Base-by-base conservation (phyloP, 306 rosid genomes). In the Cucumis hystrix region DNA sequence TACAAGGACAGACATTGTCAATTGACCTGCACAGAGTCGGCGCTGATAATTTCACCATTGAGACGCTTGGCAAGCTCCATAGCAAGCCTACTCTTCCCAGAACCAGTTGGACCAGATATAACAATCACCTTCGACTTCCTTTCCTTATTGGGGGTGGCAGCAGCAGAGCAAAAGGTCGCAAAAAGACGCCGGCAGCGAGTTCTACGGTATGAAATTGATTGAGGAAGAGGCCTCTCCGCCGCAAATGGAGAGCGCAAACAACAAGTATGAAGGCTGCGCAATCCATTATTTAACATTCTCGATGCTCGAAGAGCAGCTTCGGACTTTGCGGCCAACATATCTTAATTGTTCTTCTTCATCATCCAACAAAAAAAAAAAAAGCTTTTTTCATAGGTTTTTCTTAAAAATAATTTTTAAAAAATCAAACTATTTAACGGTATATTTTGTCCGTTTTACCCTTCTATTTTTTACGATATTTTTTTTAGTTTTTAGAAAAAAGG, bases 101-200 rank as follows among this genome's bases (percentile, higher is more conserved):
- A 86, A 35, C 97, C 98, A 45, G 97, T 95, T 23, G 97, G 98
- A 52, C 98, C 97, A 58, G 98, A 95, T 81, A 89, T 83, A 28
- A 90, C 93, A 30, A 95, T 80, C 67, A 95, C 89, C 86, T 89
- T 92, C 82, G 88, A 89, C 80, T 89, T 90, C 21, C 67, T 49
- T 43, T 78, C 78, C 73, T 70, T 83, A 63, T 58, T 88, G 72
- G 82, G 74, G 10, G 78, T 23, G 16, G 79, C 84, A 13, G 90
- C 73, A 23, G 77, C 88, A 33, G 76, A 76, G 78, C 87, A 79
- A 1, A 64, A 67, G 49, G 85, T 81, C 74, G 84, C 49, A 6
- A 81, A 72, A 68, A 72, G 85, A 14, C 87, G 89, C 56, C 85
- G 86, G 77, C 82, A 79, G 81, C 47, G 62, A 79, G 41, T 9